phyloP scores from a whole-genome alignment of 1,284 basidiomycete genomes.

The Cutaneotrichosporon mucoides region DNA sequence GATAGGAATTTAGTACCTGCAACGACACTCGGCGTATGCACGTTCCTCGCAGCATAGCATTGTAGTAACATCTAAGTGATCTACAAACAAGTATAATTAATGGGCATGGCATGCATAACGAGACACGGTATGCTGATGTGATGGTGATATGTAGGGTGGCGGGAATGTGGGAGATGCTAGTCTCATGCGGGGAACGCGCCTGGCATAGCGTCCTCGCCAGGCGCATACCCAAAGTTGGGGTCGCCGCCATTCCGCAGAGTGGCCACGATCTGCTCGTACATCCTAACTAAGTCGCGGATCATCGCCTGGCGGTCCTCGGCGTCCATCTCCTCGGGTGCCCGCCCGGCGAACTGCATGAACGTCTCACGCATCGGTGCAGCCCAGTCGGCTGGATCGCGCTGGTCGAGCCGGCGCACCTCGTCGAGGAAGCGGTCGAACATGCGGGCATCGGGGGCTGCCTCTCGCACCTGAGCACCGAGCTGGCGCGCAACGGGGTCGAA shows the following conservation, averaged over 20 bases:
- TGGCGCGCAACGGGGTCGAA: constrained; percentile 51
- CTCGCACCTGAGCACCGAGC: constrained; percentile 13
- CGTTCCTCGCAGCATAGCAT: no score
- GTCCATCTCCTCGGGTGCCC: constrained; percentile 10
- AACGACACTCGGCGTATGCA: no score
- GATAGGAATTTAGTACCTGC: no score
- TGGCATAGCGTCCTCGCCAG: constrained; percentile 9
- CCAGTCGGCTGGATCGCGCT: constrained; percentile 13
- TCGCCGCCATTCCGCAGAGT: constrained; percentile 11
- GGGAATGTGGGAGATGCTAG: no score
- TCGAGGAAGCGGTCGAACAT: constrained; percentile 18
- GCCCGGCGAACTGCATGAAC: constrained; percentile 14
- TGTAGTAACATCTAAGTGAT: not conserved
- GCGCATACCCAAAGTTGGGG: constrained; percentile 9
- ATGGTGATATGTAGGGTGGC: no score
- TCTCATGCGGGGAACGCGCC: constrained; percentile 11
- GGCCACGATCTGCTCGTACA: constrained; percentile 16
- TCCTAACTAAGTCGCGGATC: constrained; percentile 15
- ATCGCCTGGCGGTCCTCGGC: constrained; percentile 11
- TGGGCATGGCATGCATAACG: not conserved
- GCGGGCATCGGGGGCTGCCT: not conserved
- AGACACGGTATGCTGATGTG: no score
- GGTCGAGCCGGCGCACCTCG: constrained; percentile 13
- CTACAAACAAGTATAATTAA: not conserved
- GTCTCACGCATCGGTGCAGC: constrained; percentile 12